Evolutionary conservation across 1,139 yeast genomes (phyloP).

Genomic region (Dujonia santamariae): DNA sequence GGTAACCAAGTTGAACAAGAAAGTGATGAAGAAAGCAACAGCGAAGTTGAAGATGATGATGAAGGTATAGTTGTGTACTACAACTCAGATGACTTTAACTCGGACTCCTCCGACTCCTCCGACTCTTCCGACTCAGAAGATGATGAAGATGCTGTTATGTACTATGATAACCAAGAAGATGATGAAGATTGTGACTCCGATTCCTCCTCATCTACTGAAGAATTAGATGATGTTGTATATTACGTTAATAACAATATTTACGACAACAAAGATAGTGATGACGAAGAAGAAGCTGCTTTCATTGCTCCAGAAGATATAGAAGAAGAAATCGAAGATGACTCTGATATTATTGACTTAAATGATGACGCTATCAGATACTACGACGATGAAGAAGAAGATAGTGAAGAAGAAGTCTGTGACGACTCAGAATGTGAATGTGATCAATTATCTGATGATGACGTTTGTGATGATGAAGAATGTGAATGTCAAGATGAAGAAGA

Average conservation of each 20-base stretch:
- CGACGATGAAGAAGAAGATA: constrained; percentile 9
- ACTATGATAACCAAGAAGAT: constrained; percentile 6
- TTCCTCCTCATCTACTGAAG: constrained; percentile 9
- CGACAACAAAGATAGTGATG: constrained; percentile 3
- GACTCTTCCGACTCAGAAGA: constrained; percentile 5
- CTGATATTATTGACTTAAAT: too few relatives aligned
- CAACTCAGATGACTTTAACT: constrained; percentile 6
- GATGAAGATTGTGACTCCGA: constrained; percentile 8
- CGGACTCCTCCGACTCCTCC: constrained; percentile 6
- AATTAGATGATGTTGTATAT: constrained; percentile 7
- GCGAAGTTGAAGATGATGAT: constrained; percentile 10
- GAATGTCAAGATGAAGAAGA: constrained; percentile 11
- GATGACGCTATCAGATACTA: constrained; percentile 2
- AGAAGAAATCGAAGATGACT: constrained; percentile 13
- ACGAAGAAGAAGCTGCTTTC: constrained; percentile 4
- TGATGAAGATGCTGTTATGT: constrained; percentile 8
- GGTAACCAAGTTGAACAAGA: constrained; percentile 15
- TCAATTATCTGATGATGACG: constrained; percentile 5
- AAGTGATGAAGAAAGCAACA: constrained; percentile 15
- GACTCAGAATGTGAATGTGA: constrained; percentile 8
- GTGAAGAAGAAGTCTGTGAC: constrained; percentile 8
- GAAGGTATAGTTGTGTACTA: constrained; percentile 9
- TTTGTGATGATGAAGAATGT: constrained; percentile 8
- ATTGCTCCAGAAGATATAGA: constrained; percentile 10
- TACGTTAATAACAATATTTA: constrained; percentile 5